Evolutionary conservation across 768 basidiomycete species (phyloP).

Genomic region (Lactarius evosmus): DNA sequence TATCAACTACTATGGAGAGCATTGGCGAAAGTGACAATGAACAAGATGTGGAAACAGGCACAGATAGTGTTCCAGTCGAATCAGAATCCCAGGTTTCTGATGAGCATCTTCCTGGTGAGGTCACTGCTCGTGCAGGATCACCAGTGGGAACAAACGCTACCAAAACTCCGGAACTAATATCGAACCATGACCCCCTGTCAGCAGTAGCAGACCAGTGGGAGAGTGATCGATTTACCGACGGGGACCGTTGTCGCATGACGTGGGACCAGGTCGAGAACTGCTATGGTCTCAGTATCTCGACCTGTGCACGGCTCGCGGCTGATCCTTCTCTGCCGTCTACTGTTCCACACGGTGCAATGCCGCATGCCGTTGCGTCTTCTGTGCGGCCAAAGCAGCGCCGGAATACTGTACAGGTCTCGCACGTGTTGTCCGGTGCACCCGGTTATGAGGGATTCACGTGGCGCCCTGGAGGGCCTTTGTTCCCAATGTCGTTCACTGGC

Average conservation of each 20-base stretch:
- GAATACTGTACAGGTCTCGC: slow-evolving; percentile 26
- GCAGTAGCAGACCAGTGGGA: slow-evolving; percentile 20
- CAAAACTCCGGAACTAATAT: slow-evolving; percentile 6
- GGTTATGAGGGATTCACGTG: slow-evolving; percentile 28
- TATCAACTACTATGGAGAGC: slow-evolving; percentile 27
- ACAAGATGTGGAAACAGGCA: slow-evolving; percentile 4
- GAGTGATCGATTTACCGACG: slow-evolving; percentile 8
- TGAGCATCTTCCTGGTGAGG: slow-evolving; percentile 17
- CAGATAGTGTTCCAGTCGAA: neutral
- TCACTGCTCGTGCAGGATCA: slow-evolving; percentile 26
- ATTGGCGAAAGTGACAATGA: slow-evolving; percentile 26
- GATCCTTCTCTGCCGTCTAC: slow-evolving; percentile 22
- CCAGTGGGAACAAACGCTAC: slow-evolving; percentile 18
- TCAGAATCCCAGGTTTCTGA: slow-evolving; percentile 4
- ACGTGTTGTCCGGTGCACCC: slow-evolving; percentile 28
- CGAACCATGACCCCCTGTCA: neutral
- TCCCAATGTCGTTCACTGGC: slow-evolving; percentile 27
- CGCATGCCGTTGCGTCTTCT: slow-evolving; percentile 20
- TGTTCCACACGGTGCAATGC: slow-evolving; percentile 20
- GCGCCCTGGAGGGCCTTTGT: slow-evolving; percentile 28
- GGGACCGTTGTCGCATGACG: slow-evolving; percentile 6
- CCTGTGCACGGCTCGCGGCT: slow-evolving; percentile 23
- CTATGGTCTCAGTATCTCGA: slow-evolving; percentile 27
- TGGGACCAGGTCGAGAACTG: slow-evolving; percentile 22
- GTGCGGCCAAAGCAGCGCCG: slow-evolving; percentile 21